These are phyloP conservation scores for Musa beccarii DNA, from an alignment of 176 grass and related monocot genomes.

Conservation along the genomic window DNA sequence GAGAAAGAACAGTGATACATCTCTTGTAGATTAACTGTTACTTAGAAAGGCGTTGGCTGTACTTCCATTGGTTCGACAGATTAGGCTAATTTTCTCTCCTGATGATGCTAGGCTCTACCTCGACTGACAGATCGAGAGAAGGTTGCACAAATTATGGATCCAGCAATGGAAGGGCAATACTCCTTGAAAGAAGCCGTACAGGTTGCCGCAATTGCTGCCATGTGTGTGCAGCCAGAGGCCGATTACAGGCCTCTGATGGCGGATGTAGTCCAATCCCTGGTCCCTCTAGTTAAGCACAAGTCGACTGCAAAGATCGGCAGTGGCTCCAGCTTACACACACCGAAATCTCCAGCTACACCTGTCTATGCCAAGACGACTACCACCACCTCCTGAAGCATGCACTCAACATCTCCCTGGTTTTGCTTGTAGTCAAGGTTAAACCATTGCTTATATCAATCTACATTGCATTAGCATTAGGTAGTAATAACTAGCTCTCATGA, in stretches of 20 bases:
- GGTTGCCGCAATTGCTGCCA: slow-evolving; percentile 88
- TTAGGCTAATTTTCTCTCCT: slow-evolving; percentile 11
- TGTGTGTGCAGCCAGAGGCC: slow-evolving; percentile 92
- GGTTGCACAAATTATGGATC: slow-evolving; percentile 83
- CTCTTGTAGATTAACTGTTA: no score
- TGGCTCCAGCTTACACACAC: slow-evolving; percentile 18
- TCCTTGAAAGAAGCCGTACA: slow-evolving; percentile 89
- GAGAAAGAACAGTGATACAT: no score
- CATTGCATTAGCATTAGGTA: no score
- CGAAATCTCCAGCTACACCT: slow-evolving; percentile 15
- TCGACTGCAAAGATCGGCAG: slow-evolving; percentile 33
- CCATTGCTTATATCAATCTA: background rate
- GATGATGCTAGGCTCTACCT: slow-evolving; percentile 58
- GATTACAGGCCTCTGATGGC: slow-evolving; percentile 96
- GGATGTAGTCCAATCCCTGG: slow-evolving; percentile 85
- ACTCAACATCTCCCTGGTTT: background rate
- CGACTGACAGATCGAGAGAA: slow-evolving; percentile 85
- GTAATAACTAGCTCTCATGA: no score
- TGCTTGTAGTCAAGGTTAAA: background rate
- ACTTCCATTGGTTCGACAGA: no score
- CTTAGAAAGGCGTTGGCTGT: no score
- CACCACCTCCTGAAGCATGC: background rate
- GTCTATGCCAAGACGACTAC: background rate
- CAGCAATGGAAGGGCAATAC: slow-evolving; percentile 86
- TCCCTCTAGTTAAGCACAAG: slow-evolving; percentile 79